Base-by-base conservation (phyloP, 1,284 basidiomycete species). In the Hortiboletus rubellus region DNA sequence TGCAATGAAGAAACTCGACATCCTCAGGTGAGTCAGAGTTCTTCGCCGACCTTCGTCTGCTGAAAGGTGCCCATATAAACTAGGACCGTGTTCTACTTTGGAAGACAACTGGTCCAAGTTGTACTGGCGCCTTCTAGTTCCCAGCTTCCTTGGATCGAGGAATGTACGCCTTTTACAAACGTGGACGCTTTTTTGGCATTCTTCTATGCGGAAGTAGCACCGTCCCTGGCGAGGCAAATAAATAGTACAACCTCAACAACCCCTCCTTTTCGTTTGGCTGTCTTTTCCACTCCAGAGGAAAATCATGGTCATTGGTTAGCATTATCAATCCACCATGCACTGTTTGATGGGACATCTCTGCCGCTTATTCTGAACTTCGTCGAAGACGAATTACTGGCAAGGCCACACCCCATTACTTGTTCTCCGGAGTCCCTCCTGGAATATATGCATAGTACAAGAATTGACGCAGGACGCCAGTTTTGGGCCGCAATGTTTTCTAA, bases 261-360 rank as follows among this genome's bases (percentile, higher is more conserved):
- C 11, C 75, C 78, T 27, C 72, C 73, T 5, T 76, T 78, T 57
- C 72, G 74, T 34, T 55, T 81, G 14, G 66, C 60, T 31, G 57
- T 67, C 34, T 80, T 73, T 63, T 49, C 34, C 5, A 55, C 66
- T 2, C 43, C 46, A 27, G 46, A 52, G 10, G 18, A 46, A 27
- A 33, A 33, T n/a, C 42, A 43, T 18, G 37, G 53, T 6, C 55
- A 49, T 44, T 64, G 72, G 60, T 52, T 77, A 34, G 73, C 69
- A 4, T 61, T 80, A 41, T 81, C 80, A 10, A 77, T 81, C 41
- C 80, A 81, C 48, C 79, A 81, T 51, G 74, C 79, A 0, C 62
- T 81, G 8, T 81, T 78, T 57, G 79, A 81, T 60, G 79, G 78
- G 8, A 72, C 75, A 31, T 79, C 79, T 12, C 72, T 81, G 18